Evolutionary conservation across 345 rosid genomes (phyloP), one percentile per base, ranked within the genome.

Genomic region (Eucalyptus brandiana): DNA sequence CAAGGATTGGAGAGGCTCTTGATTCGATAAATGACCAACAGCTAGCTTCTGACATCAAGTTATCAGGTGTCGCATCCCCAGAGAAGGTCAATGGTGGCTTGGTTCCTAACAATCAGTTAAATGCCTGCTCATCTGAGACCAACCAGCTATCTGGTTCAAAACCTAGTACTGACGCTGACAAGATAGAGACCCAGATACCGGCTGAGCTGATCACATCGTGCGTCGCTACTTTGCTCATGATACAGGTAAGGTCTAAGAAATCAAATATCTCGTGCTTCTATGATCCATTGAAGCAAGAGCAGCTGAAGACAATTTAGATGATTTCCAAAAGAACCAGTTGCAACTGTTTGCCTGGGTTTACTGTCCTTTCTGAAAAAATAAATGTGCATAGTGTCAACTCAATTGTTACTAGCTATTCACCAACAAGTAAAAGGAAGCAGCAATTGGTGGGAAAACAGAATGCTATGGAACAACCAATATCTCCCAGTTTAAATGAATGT

Each of bases 131-230:
- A 87, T 87, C 94, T 17, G 96, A 92, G 47, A 88, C 95, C 60
- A 86, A 30, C 65, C 91, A 87, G 80, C 83, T 89, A 47, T 83
- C 92, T 86, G 76, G 76, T 83, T 83, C 91, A 60, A 91, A 90
- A 88, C 91, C 94, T 87, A 90, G 88, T 69, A 93, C 90, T 88
- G 93, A 89, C 53, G 80, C 93, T n/a, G 92, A 92, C 89, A 93
- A 92, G 89, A 91, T 87, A 23, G 94, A 93, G 88, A 91, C 93
- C 86, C 94, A 91, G 91, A 92, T 95, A 86, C 99, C 97, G 47
- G 93, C 96, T 3, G 97, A 96, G 89, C 95, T 97, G 26, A 94
- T 97, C 90, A 91, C 96, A 45, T 96, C 99, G 24, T 97, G 99
- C 87, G 99, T 97, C 24, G 96, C 99, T 89, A 89, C 99, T 86